These are phyloP conservation scores for Pichiaceae sp. DNA, from an alignment of 1,139 yeast species.

Conservation along the genomic window DNA sequence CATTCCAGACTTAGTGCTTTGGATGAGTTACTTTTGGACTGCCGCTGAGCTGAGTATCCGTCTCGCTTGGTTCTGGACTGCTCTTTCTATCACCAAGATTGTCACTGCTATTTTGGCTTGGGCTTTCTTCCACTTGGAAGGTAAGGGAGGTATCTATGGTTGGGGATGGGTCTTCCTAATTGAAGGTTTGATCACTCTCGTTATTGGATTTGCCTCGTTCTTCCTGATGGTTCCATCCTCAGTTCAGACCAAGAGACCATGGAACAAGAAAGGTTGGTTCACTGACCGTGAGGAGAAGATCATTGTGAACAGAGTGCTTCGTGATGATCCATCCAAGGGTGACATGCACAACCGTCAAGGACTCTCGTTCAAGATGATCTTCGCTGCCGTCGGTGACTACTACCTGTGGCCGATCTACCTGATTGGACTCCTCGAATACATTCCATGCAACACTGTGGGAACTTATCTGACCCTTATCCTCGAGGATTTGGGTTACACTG, in stretches of 20 bases:
- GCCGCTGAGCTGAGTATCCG: conserved; percentile 41
- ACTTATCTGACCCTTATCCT: conserved; percentile 47
- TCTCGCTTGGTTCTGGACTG: conserved; percentile 42
- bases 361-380: conserved; percentile 29
- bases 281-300: conserved; percentile 55
- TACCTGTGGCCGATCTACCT: conserved; percentile 54
- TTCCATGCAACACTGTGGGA: conserved; percentile 32
- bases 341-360: conserved; percentile 61
- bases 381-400: conserved; percentile 36
- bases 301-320: conserved; percentile 49
- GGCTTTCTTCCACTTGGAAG: conserved; percentile 41
- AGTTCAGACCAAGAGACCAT: conserved; percentile 41
- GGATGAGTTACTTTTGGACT: conserved; percentile 50
- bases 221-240: conserved; percentile 56
- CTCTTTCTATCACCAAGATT: conserved; percentile 34
- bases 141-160: conserved; percentile 58
- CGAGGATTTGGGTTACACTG: conserved; percentile 44
- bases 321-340: conserved; percentile 66
- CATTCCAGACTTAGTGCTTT: conserved; percentile 44
- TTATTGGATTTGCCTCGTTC: conserved; percentile 43
- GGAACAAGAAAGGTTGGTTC: conserved; percentile 50
- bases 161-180: conserved; percentile 62
- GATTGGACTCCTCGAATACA: conserved; percentile 40
- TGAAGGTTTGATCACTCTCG: conserved; percentile 52
- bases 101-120: conserved; percentile 35